Conservation (phyloP, 352 stramenopile species). For the Phytophthora macrochlamydospora region DNA sequence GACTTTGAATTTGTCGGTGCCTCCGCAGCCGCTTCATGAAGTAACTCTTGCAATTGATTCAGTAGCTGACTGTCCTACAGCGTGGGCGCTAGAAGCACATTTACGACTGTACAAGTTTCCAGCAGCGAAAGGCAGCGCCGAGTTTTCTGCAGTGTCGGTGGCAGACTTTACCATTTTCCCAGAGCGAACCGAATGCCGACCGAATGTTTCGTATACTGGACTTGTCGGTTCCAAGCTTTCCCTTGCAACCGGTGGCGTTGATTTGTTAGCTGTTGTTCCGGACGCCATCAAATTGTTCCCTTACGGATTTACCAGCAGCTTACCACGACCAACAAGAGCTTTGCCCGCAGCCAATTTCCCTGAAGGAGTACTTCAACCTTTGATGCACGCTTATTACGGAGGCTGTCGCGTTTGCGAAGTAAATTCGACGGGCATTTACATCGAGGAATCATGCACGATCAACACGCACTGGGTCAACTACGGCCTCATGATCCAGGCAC, state of each 20-base stretch:
- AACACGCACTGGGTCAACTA: slow-evolving; percentile 19
- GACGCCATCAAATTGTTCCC: slow-evolving; percentile 17
- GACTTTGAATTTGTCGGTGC: slow-evolving; percentile 15
- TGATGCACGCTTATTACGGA: slow-evolving; percentile 20
- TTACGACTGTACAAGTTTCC: slow-evolving; percentile 17
- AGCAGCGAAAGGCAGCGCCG: slow-evolving; percentile 5
- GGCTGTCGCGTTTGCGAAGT: slow-evolving; percentile 16
- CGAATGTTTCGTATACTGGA: slow-evolving; percentile 6
- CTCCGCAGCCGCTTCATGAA: slow-evolving; percentile 9
- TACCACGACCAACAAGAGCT: slow-evolving; percentile 3
- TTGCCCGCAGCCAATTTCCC: not conserved
- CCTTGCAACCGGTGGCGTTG: slow-evolving; percentile 9
- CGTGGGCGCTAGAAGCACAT: slow-evolving; percentile 21
- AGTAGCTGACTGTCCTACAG: slow-evolving; percentile 5
- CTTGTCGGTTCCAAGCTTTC: slow-evolving; percentile 8
- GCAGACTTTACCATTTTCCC: slow-evolving; percentile 21
- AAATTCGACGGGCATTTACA: slow-evolving; percentile 15
- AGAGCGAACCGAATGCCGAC: slow-evolving; percentile 15
- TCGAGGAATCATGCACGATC: slow-evolving; percentile 8
- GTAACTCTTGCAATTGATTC: slow-evolving; percentile 6
- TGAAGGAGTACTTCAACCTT: slow-evolving; percentile 5
- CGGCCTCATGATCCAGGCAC: slow-evolving; percentile 18
- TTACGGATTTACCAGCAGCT: slow-evolving; percentile 11
- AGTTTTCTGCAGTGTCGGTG: slow-evolving; percentile 15
- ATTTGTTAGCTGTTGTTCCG: slow-evolving; percentile 10